Conservation (phyloP, 1,139 yeast genomes). For the Saccharomyces hybrid region DNA sequence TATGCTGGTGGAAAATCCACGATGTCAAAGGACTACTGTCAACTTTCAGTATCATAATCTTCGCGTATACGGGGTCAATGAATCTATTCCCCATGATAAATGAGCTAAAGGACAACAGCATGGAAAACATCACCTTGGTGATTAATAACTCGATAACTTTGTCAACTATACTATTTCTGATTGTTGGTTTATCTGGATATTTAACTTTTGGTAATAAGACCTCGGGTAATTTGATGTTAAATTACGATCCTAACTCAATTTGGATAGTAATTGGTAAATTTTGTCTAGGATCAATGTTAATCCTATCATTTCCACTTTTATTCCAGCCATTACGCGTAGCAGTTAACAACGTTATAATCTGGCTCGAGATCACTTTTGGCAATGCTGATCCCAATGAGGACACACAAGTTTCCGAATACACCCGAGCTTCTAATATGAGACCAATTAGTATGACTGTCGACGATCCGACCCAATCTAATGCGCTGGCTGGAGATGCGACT, state of each 20-base stretch:
- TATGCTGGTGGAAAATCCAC: constrained; percentile 48
- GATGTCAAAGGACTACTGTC: constrained; percentile 56
- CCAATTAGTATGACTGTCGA: constrained; percentile 13
- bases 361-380: constrained; percentile 32
- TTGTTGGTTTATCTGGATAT: constrained; percentile 80
- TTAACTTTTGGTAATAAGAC: constrained; percentile 78
- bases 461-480: too few species aligned
- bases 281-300: constrained; percentile 72
- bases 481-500: too few species aligned
- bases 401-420: background rate
- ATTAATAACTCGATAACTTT: constrained; percentile 49
- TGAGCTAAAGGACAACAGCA: constrained; percentile 57
- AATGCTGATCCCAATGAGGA: constrained; percentile 1
- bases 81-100: constrained; percentile 86
- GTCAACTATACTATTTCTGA: constrained; percentile 49
- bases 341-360: constrained; percentile 61
- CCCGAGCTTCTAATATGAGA: background rate
- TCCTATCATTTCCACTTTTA: constrained; percentile 85
- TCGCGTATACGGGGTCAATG: constrained; percentile 94
- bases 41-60: constrained; percentile 79
- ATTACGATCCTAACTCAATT: constrained; percentile 37
- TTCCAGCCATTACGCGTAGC: constrained; percentile 89
- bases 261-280: constrained; percentile 54
- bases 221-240: constrained; percentile 71
- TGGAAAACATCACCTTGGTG: constrained; percentile 45